A percentile compares a stretch with the other conserved stretches of the same genome.
Conservation (phyloP, 2,329 filamentous ascomycete genomes). For the Claviceps cyperi region DNA sequence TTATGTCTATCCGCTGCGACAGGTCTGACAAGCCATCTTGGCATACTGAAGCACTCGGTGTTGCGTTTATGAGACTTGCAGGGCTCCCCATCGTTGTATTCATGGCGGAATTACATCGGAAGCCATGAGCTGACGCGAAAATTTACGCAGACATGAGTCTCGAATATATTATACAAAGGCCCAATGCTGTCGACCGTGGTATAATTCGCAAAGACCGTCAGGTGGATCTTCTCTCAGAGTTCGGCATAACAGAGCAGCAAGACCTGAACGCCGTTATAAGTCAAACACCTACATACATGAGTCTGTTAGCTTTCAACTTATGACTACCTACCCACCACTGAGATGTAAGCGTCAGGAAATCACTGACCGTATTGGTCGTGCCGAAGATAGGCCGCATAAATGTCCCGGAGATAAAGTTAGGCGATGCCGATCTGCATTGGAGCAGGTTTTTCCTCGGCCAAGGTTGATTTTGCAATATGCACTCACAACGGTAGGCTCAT, state of each 20-base stretch:
- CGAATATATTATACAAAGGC: not conserved
- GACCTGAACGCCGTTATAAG: not conserved
- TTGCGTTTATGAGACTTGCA: not conserved
- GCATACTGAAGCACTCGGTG: not conserved
- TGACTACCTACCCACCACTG: conserved; percentile 1
- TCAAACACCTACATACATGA: conserved; percentile 2
- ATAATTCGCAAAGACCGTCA: conserved; percentile 4
- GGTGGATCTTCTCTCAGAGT: not conserved
- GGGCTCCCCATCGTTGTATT: conserved; percentile 1
- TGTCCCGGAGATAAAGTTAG: not conserved
- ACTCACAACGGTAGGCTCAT: conserved; percentile 10
- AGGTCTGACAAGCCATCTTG: conserved; percentile 1
- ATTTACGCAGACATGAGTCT: conserved; percentile 3
- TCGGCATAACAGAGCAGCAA: not conserved
- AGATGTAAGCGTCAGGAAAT: conserved; percentile 7
- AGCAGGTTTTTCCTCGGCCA: not conserved
- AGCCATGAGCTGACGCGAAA: conserved; percentile 1
- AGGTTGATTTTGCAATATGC: conserved; percentile 9
- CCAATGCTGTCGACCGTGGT: conserved; percentile 3
- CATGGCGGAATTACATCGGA: conserved; percentile 2
- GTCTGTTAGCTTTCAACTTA: conserved; percentile 5
- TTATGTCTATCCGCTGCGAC: conserved; percentile 7
- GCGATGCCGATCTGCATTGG: conserved; percentile 1
- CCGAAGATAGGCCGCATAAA: not conserved
- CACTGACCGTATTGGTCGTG: conserved; percentile 7